Conservation (phyloP, 768 basidiomycete genomes). For the Suillus paluster region DNA sequence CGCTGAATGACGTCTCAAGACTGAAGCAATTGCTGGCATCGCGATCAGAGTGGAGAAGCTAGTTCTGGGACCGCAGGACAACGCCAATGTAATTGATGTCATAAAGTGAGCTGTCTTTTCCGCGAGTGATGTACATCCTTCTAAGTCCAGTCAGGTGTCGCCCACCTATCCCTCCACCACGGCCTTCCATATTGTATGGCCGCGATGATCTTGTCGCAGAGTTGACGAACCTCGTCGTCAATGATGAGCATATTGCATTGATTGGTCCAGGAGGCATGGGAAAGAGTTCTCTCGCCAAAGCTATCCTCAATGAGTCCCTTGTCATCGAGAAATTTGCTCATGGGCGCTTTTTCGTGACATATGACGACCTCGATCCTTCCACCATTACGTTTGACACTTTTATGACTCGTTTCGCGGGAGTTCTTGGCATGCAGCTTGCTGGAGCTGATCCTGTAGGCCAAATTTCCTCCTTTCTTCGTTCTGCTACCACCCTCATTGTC, state of each 20-base stretch:
- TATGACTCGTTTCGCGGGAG: conserved; percentile 1
- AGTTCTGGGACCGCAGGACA: not conserved
- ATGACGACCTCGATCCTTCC: not conserved
- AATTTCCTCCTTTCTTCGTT: not conserved
- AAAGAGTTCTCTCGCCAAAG: conserved; percentile 1
- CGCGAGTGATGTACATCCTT: not conserved
- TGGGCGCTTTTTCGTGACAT: not conserved
- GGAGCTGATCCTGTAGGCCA: too few species aligned
- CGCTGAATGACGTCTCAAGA: not conserved
- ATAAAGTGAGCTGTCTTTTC: not conserved
- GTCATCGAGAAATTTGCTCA: not conserved
- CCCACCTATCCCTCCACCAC: not conserved
- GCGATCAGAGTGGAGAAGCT: not conserved
- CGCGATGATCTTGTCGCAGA: not conserved
- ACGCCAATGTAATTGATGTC: not conserved
- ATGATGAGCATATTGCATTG: not conserved
- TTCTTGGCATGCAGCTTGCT: not conserved
- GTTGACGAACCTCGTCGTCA: not conserved
- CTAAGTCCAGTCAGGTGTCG: not conserved
- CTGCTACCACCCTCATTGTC: not conserved
- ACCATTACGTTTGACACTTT: not conserved
- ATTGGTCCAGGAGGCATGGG: conserved; percentile 1
- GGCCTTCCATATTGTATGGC: not conserved
- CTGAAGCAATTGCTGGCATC: not conserved
- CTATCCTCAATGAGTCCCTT: not conserved